phyloP scores from a whole-genome alignment of 179 eudicot genomes.

The Heliamphora pulchella region DNA sequence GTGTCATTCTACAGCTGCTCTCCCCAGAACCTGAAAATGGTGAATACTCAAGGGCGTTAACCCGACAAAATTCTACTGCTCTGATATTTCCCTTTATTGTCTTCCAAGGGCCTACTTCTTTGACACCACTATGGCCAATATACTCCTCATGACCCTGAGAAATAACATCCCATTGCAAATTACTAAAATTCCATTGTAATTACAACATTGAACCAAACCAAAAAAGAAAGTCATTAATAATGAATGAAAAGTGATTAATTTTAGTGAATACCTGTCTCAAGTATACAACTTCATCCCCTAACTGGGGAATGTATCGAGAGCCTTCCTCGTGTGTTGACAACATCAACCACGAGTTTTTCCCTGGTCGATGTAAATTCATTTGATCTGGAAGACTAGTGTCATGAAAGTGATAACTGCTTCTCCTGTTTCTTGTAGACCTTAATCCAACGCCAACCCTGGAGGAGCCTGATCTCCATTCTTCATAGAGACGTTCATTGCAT shows the following conservation, averaged over 20 bases:
- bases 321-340: constrained; percentile 60
- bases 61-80: constrained; percentile 72
- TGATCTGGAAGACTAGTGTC: constrained; percentile 51
- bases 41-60: constrained; percentile 51
- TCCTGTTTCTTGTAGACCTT: constrained; percentile 65
- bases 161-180: not conserved
- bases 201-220: not conserved
- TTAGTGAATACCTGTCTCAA: constrained; percentile 61
- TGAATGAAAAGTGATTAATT: not conserved
- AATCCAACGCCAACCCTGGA: constrained; percentile 47
- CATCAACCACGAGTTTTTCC: constrained; percentile 78
- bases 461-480: constrained; percentile 47
- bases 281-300: constrained; percentile 50
- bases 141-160: constrained; percentile 83
- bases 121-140: constrained; percentile 23
- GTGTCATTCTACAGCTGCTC: constrained; percentile 76
- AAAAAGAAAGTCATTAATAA: not conserved
- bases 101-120: constrained; percentile 56
- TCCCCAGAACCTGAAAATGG: constrained; percentile 81
- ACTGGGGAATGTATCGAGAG: constrained; percentile 78
- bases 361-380: constrained; percentile 52
- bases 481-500: constrained; percentile 29
- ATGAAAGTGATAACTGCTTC: constrained; percentile 33
- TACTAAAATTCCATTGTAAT: constrained; percentile 1
- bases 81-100: constrained; percentile 36